Conservation (phyloP, 345 rosid genomes). For the Gossypium mustelinum region DNA sequence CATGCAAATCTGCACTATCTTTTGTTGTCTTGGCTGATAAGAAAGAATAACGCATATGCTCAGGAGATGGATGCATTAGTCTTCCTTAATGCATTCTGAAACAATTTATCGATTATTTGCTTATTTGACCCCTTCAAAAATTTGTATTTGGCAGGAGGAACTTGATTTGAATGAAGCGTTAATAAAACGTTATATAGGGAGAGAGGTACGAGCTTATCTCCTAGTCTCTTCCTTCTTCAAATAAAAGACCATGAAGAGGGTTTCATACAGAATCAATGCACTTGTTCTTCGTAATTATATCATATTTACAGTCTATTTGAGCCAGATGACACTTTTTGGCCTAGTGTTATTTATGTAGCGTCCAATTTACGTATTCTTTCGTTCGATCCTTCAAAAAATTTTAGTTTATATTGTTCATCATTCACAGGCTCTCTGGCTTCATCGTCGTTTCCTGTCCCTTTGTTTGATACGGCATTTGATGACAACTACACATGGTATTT, state of each 20-base stretch:
- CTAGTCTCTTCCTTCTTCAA: not conserved
- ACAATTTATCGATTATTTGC: not conserved
- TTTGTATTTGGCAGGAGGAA: slow-evolving; percentile 63
- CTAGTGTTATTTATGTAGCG: not conserved
- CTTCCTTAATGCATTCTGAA: not conserved
- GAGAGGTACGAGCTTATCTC: slow-evolving; percentile 54
- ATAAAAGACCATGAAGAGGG: not conserved
- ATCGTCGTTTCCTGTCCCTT: slow-evolving; percentile 71
- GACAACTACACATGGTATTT: slow-evolving; percentile 5
- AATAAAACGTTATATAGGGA: slow-evolving; percentile 64
- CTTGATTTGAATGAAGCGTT: slow-evolving; percentile 69
- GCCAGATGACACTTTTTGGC: not conserved
- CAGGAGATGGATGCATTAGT: not conserved
- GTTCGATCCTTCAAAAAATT: not conserved
- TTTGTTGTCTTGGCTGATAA: not conserved
- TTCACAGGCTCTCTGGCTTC: slow-evolving; percentile 83
- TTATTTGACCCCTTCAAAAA: slow-evolving; percentile 7
- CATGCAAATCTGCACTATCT: not conserved
- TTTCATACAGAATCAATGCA: not conserved
- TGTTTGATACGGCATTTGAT: slow-evolving; percentile 49
- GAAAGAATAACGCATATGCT: not conserved
- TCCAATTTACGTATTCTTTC: not conserved
- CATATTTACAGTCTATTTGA: not conserved
- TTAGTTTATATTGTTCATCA: not conserved
- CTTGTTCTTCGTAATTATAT: not conserved